Conservation (phyloP, 164 flowering plant species). For the Cinnamomum micranthum region DNA sequence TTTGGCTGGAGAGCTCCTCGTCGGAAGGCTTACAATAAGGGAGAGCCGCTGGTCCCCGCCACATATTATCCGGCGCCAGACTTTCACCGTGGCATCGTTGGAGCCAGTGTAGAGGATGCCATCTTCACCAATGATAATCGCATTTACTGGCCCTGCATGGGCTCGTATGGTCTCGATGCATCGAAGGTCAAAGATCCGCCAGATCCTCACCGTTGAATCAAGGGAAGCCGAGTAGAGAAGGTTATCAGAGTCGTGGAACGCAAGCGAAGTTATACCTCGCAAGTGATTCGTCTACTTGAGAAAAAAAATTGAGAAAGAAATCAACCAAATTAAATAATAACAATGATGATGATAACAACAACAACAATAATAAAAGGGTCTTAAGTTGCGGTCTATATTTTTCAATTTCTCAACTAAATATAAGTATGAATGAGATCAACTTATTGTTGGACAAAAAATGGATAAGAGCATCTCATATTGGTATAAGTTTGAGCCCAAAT, state of each 20-base stretch:
- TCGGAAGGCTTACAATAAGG: slow-evolving; percentile 38
- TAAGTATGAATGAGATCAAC: too few species aligned
- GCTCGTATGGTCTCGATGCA: slow-evolving; percentile 60
- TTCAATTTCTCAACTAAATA: too few species aligned
- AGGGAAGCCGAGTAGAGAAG: slow-evolving; percentile 52
- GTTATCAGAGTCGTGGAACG: slow-evolving; percentile 35
- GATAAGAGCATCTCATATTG: too few species aligned
- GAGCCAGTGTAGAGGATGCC: slow-evolving; percentile 60
- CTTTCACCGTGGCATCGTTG: slow-evolving; percentile 49
- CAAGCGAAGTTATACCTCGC: slow-evolving; percentile 45
- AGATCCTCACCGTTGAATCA: slow-evolving; percentile 53
- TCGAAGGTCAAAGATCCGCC: slow-evolving; percentile 46
- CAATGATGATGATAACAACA: too few species aligned
- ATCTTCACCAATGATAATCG: slow-evolving; percentile 37
- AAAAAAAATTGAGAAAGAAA: background rate
- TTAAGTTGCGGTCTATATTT: too few species aligned
- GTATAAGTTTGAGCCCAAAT: too few species aligned
- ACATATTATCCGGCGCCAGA: slow-evolving; percentile 47
- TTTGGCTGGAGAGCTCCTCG: slow-evolving; percentile 11
- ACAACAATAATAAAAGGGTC: too few species aligned
- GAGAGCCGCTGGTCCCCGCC: slow-evolving; percentile 31
- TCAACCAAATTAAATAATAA: too few species aligned
- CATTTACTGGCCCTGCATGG: slow-evolving; percentile 44
- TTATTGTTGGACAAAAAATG: too few species aligned
- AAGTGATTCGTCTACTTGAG: slow-evolving; percentile 37